Evolutionary conservation across 2,329 filamentous ascomycete genomes (phyloP).

Genomic region (Zalaria obscura): DNA sequence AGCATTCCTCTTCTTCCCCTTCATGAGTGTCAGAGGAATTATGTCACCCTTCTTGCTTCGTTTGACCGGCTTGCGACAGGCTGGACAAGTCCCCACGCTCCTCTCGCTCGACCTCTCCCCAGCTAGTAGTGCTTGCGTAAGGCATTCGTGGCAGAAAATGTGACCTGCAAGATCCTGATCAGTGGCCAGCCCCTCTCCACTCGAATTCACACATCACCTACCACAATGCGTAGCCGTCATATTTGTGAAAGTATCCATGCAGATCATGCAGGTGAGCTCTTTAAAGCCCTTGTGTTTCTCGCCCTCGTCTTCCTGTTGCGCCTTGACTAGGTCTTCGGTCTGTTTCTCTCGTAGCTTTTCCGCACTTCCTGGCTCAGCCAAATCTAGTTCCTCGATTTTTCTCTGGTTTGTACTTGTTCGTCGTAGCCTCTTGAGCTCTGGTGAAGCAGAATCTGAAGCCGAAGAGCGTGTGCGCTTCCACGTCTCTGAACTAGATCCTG

Average conservation of each 20-base stretch:
- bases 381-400: not conserved
- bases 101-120: constrained; percentile 35
- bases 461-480: constrained; percentile 1
- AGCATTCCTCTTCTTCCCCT: constrained; percentile 1
- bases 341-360: constrained; percentile 36
- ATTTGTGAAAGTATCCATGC: constrained; percentile 47
- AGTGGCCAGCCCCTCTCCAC: not conserved
- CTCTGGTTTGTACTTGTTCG: not conserved
- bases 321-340: constrained; percentile 34
- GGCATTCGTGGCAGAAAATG: constrained; percentile 49
- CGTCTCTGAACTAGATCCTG: not conserved
- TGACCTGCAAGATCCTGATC: constrained; percentile 31
- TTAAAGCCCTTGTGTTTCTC: constrained; percentile 19
- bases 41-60: constrained; percentile 25
- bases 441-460: no score
- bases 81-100: constrained; percentile 31
- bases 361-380: not conserved
- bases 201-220: constrained; percentile 19
- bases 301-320: constrained; percentile 18
- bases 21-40: constrained; percentile 25
- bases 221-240: constrained; percentile 47
- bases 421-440: not conserved
- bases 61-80: constrained; percentile 30
- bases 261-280: constrained; percentile 46
- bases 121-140: constrained; percentile 44